Base-by-base conservation (phyloP, 176 grass and related monocot genomes). In the Carex littledalei region DNA sequence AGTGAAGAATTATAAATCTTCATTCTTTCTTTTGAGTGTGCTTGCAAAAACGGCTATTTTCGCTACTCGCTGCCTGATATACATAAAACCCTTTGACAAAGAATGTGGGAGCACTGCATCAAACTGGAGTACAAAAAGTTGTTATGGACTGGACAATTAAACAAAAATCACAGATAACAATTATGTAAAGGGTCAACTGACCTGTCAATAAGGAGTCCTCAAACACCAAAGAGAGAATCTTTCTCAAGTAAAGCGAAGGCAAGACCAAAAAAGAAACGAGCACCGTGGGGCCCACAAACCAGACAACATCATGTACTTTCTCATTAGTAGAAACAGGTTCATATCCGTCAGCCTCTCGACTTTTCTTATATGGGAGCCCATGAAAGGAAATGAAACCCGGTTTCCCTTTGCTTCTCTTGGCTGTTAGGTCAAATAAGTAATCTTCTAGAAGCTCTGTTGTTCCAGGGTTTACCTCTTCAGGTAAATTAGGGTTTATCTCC, bases 121-220 rank as follows among this genome's bases (percentile, higher is more conserved):
- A 0, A 26, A 75, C n/a, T 75, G 66, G 66, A 75, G 45, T 1
- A 1, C 52, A 75, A n/a, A 52, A 26, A 10, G 9, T 52, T 52
- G 45, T 50, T 52, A 50, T 3, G 1, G 3, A 75, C 71, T 15
- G n/a, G 41, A 50, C 20, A 75, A 49, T 52, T 15, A 10, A 75
- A 52, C 71, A 75, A 17, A 69, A 69, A 37, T 69, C 15, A 69
- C 66, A 69, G 32, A 8, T 20, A 75, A 75, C 45, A 52, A 75
- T 50, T 52, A 50, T 50, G 52, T 73, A n/a, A 91, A 65, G 80
- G 84, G 78, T 62, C 60, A 63, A 26, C 50, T 67, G 82, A 99
- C 96, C 96, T 92, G 96, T 92, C 84, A 99, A 87, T 85, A 99
- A 81, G 82, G 96, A 95, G 87, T 99, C 96, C 84, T 99, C 93